Evolutionary conservation across 2,329 filamentous ascomycete species (phyloP), one percentile per base, ranked within the genome.

Genomic region (Cladophialophora carrionii): DNA sequence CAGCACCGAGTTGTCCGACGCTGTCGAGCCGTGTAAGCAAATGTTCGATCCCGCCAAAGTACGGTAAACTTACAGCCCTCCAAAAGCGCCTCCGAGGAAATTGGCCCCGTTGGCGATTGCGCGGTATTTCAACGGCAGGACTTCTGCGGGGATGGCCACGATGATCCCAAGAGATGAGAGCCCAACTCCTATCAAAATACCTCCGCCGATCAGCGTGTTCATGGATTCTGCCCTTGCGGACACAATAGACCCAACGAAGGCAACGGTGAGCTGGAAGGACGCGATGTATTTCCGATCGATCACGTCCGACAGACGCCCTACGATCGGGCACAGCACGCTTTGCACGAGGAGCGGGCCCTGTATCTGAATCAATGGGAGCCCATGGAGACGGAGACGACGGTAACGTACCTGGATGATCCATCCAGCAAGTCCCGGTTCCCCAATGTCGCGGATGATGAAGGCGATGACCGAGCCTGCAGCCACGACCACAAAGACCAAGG

Each of bases 281-380:
- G 83, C 82, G 9, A 86, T 75, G 55, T 79, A 80, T 71, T 85
- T 85, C 55, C 84, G 78, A 64, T 85, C 82, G 0, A 85, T 72
- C 1, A 85, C 82, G 72, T 86, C 84, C 5, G 83, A 85, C 0
- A 86, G 78, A 3, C 84, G 79, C 7, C 84, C 84, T 3, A 85
- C 78, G 22, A 85, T 78, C 3, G 84, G 84, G 1, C 82, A 85
- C 1, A 85, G 76, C 1, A 84, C 84, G 52, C 78, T 80, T 73
- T 86, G 84, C 78, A 85, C 84, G 8, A 86, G 78, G 0, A 86
- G 76, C 0, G 83, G 84, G 0, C 83, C 83, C 79, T 85, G 37
- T 46, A 62, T 20, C n/a, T 49, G 22, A 8, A 46, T 55, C 52
- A 48, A 41, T 14, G 48, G 24, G 29, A 46, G 1, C 26, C 12